These are phyloP conservation scores for Macrotyloma uniflorum DNA, from an alignment of 306 rosid genomes.

Conservation along the genomic window DNA sequence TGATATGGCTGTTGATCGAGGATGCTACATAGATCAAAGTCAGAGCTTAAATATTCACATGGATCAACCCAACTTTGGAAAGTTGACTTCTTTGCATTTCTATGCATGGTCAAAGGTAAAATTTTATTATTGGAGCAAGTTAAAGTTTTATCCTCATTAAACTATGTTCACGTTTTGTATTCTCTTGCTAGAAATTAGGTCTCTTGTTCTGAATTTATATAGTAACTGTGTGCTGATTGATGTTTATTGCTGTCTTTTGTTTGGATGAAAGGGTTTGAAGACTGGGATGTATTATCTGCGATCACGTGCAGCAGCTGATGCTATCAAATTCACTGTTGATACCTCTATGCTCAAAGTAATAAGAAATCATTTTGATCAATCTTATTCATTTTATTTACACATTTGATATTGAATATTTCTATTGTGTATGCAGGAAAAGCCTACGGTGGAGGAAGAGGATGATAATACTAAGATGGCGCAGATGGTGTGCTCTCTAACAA, in stretches of 20 bases:
- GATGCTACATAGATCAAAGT: slow-evolving; percentile 90
- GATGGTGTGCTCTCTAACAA: slow-evolving; percentile 86
- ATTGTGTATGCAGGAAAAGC: slow-evolving; percentile 52
- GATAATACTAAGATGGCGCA: slow-evolving; percentile 72
- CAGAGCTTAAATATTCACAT: slow-evolving; percentile 93
- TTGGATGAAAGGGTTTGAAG: slow-evolving; percentile 67
- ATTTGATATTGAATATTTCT: neutral
- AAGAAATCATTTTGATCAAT: neutral
- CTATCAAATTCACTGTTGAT: slow-evolving; percentile 92
- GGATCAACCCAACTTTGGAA: slow-evolving; percentile 90
- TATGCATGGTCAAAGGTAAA: slow-evolving; percentile 88
- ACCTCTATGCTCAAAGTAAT: slow-evolving; percentile 61
- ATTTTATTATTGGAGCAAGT: neutral
- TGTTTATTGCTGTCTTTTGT: slow-evolving; percentile 7
- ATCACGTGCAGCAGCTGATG: slow-evolving; percentile 83
- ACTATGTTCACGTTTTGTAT: neutral
- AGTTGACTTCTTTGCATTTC: slow-evolving; percentile 88
- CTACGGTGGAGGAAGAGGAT: slow-evolving; percentile 43
- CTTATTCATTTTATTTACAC: neutral
- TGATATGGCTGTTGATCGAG: slow-evolving; percentile 91
- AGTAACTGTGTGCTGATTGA: slow-evolving; percentile 17
- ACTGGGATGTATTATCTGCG: slow-evolving; percentile 94
- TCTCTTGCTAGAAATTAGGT: neutral
- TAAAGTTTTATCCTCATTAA: no score
- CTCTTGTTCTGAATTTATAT: neutral